Percentiles rank a stretch among this genome's conserved stretches.
Evolutionary conservation across 306 rosid species (phyloP).

Genomic region (Prunus davidiana): DNA sequence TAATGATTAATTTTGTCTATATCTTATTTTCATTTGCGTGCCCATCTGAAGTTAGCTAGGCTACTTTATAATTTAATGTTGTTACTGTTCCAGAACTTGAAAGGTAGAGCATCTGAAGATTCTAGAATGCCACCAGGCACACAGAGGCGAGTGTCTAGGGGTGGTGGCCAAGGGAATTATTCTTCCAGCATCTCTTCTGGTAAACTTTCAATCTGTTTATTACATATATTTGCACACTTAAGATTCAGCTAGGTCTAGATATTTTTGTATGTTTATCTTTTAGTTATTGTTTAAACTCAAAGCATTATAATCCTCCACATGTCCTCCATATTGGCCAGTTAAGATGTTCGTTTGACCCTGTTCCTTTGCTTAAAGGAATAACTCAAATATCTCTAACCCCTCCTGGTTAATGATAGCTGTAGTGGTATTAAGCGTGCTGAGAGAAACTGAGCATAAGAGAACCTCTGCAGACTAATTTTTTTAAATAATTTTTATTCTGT

Average conservation of each 20-base stretch:
- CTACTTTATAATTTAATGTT: neutral
- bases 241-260: neutral
- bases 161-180: slow-evolving; percentile 58
- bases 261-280: neutral
- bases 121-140: slow-evolving; percentile 38
- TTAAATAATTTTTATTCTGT: neutral
- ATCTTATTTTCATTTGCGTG: neutral
- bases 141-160: slow-evolving; percentile 57
- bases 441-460: neutral
- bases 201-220: slow-evolving; percentile 2
- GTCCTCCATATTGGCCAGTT: neutral
- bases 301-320: neutral
- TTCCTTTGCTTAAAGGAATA: neutral
- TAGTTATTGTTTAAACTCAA: neutral
- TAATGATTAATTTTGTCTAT: neutral
- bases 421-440: neutral
- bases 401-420: neutral
- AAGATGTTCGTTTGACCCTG: neutral
- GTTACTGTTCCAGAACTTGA: slow-evolving; percentile 42
- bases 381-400: neutral
- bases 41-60: neutral
- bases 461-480: too few relatives aligned
- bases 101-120: slow-evolving; percentile 45
- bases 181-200: slow-evolving; percentile 37
- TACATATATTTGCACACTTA: neutral